These are phyloP conservation scores for Thinopyrum obtusiflorum DNA, from an alignment of 202 grass and related monocot species.

Conservation along the genomic window DNA sequence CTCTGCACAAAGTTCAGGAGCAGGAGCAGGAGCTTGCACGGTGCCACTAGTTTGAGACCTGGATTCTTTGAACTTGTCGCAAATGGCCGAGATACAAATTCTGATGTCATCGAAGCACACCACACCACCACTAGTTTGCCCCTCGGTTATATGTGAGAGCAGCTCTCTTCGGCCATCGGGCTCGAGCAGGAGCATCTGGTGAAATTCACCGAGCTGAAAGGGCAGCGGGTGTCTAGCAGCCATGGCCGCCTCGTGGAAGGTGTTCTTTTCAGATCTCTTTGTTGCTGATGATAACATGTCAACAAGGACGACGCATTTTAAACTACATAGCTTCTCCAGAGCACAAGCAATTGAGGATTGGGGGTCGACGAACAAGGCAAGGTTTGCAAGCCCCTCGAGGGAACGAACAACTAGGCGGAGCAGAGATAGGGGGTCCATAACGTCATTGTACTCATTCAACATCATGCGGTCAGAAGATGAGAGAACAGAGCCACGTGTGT, in stretches of 20 bases:
- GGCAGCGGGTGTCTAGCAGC: background rate
- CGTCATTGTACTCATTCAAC: background rate
- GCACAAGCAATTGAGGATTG: background rate
- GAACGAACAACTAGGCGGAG: background rate
- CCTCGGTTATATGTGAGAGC: background rate
- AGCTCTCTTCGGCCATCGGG: background rate
- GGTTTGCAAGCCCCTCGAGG: background rate
- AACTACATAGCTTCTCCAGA: background rate
- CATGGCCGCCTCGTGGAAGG: background rate
- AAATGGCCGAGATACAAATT: background rate
- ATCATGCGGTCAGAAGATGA: background rate
- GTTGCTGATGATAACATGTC: background rate
- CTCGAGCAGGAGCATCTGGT: background rate
- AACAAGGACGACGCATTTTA: background rate
- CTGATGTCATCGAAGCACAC: background rate
- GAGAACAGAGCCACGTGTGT: background rate
- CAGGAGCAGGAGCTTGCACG: background rate
- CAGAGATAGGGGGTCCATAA: background rate
- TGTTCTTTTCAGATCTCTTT: background rate
- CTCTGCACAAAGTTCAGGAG: background rate
- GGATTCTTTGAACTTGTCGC: background rate
- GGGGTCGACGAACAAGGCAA: background rate
- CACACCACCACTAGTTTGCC: background rate
- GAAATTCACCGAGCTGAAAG: background rate
- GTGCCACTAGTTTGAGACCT: background rate